These are phyloP conservation scores for Myriosclerotinia duriaeana DNA, from an alignment of 2,329 filamentous ascomycete species.

Conservation along the genomic window DNA sequence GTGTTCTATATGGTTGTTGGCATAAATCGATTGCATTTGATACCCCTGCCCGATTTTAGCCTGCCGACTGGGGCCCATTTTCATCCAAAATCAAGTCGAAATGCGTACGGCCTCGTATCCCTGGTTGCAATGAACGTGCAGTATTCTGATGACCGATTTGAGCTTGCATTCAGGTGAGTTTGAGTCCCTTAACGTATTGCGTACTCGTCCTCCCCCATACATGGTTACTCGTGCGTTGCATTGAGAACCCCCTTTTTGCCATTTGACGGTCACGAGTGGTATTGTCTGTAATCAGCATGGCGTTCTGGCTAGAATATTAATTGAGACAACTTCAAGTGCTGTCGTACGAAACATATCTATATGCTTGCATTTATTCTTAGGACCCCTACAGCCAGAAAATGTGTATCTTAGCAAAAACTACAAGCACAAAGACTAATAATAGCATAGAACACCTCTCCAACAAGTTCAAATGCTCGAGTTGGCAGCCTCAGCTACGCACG, in stretches of 20 bases:
- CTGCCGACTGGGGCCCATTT: constrained; percentile 47
- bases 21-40: constrained; percentile 66
- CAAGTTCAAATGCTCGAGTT: constrained; percentile 57
- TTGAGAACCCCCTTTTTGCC: background rate
- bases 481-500: constrained; percentile 62
- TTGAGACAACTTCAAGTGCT: background rate
- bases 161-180: constrained; percentile 56
- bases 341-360: background rate
- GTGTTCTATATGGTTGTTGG: constrained; percentile 69
- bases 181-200: background rate
- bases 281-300: background rate
- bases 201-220: background rate
- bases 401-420: background rate
- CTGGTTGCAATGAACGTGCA: constrained; percentile 59
- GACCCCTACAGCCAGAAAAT: background rate
- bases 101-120: constrained; percentile 62
- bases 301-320: too few relatives aligned
- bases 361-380: background rate
- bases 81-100: constrained; percentile 47
- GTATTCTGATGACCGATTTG: constrained; percentile 63
- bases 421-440: constrained; percentile 7
- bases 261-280: background rate
- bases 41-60: constrained; percentile 60
- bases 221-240: background rate
- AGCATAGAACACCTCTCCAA: constrained; percentile 50